phyloP scores from a whole-genome alignment of 108 stramenopile genomes.

The Skeletonema potamos region DNA sequence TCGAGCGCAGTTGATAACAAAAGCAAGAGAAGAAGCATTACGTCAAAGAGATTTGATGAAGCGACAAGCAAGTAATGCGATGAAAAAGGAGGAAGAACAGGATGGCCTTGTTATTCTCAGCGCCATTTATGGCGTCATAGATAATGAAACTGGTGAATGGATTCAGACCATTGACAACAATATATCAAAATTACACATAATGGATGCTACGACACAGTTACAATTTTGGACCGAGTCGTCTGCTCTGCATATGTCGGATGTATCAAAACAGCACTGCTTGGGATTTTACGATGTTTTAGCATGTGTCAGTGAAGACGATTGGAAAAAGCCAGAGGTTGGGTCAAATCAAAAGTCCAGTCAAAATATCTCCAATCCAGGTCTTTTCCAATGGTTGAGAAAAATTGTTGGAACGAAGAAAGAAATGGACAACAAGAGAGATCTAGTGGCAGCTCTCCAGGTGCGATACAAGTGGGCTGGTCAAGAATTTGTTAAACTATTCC shows the following conservation, averaged over 20 bases:
- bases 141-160: constrained; percentile 18
- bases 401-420: constrained; percentile 3
- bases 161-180: neutral
- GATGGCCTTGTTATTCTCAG: constrained; percentile 43
- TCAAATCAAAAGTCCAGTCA: no score
- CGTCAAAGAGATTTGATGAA: constrained; percentile 28
- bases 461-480: constrained; percentile 22
- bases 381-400: neutral
- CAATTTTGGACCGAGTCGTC: constrained; percentile 76
- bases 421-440: constrained; percentile 3
- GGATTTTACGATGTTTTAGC: constrained; percentile 75
- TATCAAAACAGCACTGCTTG: constrained; percentile 66
- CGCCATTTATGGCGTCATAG: constrained; percentile 43
- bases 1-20: constrained; percentile 2
- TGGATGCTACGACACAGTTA: constrained; percentile 74
- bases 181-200: constrained; percentile 8
- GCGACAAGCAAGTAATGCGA: constrained; percentile 19
- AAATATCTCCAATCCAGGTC: neutral
- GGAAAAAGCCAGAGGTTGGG: neutral
- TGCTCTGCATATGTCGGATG: constrained; percentile 48
- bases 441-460: constrained; percentile 19
- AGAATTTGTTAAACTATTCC: constrained; percentile 18
- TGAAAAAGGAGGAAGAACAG: constrained; percentile 29
- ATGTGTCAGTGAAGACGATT: constrained; percentile 19
- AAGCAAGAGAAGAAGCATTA: constrained; percentile 25